These are phyloP conservation scores for Gossypium herbaceum DNA, from an alignment of 345 rosid genomes.

Conservation along the genomic window DNA sequence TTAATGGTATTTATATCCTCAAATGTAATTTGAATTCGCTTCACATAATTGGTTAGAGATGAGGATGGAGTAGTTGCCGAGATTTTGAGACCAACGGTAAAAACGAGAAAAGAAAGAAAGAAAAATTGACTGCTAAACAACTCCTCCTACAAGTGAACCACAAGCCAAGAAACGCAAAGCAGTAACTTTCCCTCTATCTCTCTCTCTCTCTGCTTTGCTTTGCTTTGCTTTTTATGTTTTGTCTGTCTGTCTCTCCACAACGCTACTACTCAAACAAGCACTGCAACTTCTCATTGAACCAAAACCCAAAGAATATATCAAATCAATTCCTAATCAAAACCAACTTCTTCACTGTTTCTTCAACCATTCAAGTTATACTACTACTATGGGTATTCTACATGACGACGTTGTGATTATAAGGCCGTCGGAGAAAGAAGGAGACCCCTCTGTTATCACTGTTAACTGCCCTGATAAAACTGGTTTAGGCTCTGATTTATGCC, in stretches of 20 bases:
- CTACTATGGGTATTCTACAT: constrained; percentile 62
- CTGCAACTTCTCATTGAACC: background rate
- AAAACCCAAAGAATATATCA: background rate
- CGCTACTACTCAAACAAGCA: background rate
- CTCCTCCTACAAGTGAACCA: constrained; percentile 30
- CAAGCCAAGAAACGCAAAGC: constrained; percentile 24
- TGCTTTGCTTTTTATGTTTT: background rate
- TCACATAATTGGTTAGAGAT: too few relatives aligned
- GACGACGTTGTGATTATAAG: constrained; percentile 85
- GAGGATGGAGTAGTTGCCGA: too few relatives aligned
- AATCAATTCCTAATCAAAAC: background rate
- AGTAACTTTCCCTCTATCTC: background rate
- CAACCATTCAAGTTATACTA: background rate
- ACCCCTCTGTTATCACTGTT: constrained; percentile 62
- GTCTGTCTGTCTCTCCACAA: background rate
- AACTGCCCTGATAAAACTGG: constrained; percentile 99
- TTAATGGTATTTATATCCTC: too few relatives aligned
- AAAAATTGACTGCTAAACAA: constrained; percentile 13
- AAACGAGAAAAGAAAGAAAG: background rate
- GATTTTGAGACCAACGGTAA: too few relatives aligned
- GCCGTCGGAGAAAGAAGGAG: constrained; percentile 71
- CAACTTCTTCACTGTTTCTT: background rate
- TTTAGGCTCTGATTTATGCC: constrained; percentile 86
- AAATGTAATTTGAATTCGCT: too few relatives aligned
- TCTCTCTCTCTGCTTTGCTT: too few relatives aligned